Evolutionary conservation across 345 rosid species (phyloP).

Genomic region (Raphanus raphanistrum): DNA sequence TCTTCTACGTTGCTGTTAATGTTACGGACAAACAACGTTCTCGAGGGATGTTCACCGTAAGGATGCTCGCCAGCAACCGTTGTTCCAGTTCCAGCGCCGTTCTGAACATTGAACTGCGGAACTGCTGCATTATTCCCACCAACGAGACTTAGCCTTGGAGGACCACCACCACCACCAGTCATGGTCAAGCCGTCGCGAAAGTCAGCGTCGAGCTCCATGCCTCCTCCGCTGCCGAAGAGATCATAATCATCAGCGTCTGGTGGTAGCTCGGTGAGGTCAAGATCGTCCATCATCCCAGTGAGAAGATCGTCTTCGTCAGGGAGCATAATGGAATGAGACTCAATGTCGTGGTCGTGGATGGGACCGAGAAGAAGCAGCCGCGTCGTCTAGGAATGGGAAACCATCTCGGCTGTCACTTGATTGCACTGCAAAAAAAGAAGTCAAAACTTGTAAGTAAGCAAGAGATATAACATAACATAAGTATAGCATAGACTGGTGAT

Average conservation of each 20-base stretch:
- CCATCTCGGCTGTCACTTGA: constrained; percentile 43
- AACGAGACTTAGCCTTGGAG: constrained; percentile 52
- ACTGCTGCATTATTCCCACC: constrained; percentile 53
- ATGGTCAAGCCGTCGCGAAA: constrained; percentile 51
- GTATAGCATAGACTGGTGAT: not conserved
- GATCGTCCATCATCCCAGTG: constrained; percentile 73
- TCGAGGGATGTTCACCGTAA: constrained; percentile 80
- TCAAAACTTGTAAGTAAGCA: constrained; percentile 20
- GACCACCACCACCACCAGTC: constrained; percentile 43
- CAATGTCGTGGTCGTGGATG: constrained; percentile 44
- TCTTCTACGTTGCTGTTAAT: constrained; percentile 85
- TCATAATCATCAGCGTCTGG: constrained; percentile 77
- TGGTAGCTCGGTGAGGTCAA: constrained; percentile 63
- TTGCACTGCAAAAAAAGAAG: constrained; percentile 52
- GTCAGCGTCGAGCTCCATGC: constrained; percentile 74
- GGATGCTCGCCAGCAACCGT: constrained; percentile 82
- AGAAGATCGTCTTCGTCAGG: constrained; percentile 82
- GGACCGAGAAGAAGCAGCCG: constrained; percentile 33
- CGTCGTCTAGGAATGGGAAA: constrained; percentile 44
- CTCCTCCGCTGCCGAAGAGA: constrained; percentile 80
- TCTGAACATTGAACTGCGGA: constrained; percentile 46
- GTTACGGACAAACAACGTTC: constrained; percentile 80
- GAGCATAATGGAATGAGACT: constrained; percentile 48
- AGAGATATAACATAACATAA: not conserved
- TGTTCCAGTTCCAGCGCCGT: constrained; percentile 56